Percentiles rank a stretch among this genome's conserved stretches.
Conservation (phyloP, 495 filamentous ascomycete genomes). For the Hypoxylon subgilvum region DNA sequence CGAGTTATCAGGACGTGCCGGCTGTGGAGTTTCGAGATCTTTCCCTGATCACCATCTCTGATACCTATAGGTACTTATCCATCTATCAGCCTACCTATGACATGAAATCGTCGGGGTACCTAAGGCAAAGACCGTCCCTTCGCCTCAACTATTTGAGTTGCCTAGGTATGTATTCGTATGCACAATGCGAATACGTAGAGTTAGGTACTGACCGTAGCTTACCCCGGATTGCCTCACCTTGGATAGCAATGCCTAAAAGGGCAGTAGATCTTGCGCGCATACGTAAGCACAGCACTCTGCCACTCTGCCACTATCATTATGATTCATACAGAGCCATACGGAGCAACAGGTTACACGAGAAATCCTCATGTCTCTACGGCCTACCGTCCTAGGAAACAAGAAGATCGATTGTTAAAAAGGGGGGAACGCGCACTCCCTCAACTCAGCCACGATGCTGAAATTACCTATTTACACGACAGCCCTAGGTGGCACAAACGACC, state of each 20-base stretch:
- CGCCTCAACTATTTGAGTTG: background rate
- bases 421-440: background rate
- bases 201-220: too few species aligned
- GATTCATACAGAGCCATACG: too few species aligned
- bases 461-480: slow-evolving; percentile 6
- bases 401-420: background rate
- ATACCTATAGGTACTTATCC: too few species aligned
- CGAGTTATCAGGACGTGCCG: too few species aligned
- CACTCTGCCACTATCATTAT: too few species aligned
- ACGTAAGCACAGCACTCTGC: too few species aligned
- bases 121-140: slow-evolving; percentile 16
- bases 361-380: slow-evolving; percentile 8
- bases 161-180: too few species aligned
- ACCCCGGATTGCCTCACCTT: slow-evolving; percentile 12
- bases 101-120: slow-evolving; percentile 12
- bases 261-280: background rate
- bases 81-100: slow-evolving; percentile 3
- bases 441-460: slow-evolving; percentile 24
- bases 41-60: too few species aligned
- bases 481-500: background rate
- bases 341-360: slow-evolving; percentile 5
- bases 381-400: background rate
- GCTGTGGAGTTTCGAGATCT: too few species aligned
- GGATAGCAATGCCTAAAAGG: background rate
- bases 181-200: too few species aligned